phyloP scores from a whole-genome alignment of 495 filamentous ascomycete genomes.

The Penicillium parvum region DNA sequence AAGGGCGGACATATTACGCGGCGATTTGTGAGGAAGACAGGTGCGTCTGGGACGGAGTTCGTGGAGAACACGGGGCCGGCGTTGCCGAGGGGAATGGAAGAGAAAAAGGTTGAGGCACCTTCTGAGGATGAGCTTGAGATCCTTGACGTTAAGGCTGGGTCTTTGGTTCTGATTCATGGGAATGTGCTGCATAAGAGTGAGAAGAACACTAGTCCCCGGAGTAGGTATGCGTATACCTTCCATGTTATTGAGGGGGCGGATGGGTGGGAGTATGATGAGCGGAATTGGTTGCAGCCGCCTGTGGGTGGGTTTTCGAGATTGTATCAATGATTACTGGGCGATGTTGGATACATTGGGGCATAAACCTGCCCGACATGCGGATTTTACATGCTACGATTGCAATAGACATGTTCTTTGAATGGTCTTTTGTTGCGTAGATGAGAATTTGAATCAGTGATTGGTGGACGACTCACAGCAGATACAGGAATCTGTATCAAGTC shows the following conservation, averaged over 20 bases:
- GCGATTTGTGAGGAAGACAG: conserved; percentile 67
- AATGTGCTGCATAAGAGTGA: conserved; percentile 96
- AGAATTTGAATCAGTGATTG: too few species aligned
- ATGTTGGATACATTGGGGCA: too few species aligned
- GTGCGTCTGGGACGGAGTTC: conserved; percentile 53
- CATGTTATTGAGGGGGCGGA: conserved; percentile 90
- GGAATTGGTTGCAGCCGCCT: conserved; percentile 91
- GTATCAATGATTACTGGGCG: conserved; percentile 33
- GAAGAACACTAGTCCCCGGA: conserved; percentile 76
- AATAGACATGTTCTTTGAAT: too few species aligned
- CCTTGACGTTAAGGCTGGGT: conserved; percentile 80
- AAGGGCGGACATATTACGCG: conserved; percentile 51
- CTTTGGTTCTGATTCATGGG: conserved; percentile 90
- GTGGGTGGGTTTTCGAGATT: conserved; percentile 70
- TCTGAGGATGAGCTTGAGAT: conserved; percentile 58
- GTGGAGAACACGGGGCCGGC: conserved; percentile 41
- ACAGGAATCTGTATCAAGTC: too few species aligned
- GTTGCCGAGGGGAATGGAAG: conserved; percentile 44
- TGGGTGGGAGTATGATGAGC: conserved; percentile 66
- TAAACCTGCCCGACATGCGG: too few species aligned
- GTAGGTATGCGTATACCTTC: conserved; percentile 95
- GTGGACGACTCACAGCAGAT: too few species aligned
- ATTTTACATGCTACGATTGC: too few species aligned
- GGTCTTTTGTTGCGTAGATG: too few species aligned
- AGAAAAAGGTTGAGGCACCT: conserved; percentile 28